Base-by-base conservation (phyloP, 2,329 filamentous ascomycete species). In the Xylariaceae sp. region DNA sequence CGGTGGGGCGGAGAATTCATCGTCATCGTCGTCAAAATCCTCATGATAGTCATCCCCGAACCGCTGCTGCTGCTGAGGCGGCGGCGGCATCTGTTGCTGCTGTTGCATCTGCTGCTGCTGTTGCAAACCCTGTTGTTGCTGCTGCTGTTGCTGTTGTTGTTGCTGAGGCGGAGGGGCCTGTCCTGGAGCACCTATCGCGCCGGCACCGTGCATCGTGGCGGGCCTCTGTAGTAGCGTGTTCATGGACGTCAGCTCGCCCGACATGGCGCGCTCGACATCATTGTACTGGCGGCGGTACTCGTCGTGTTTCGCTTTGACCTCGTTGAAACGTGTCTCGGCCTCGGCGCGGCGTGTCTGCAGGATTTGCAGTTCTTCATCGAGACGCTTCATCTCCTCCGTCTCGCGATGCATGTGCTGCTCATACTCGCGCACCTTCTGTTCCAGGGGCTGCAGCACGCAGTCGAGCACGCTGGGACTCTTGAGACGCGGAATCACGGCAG, bases 401-500 rank as follows among this genome's bases (percentile, higher is more conserved):
- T 75, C 75, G 34, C 74, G 72, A 30, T 68, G 65, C 77, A 79
- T 78, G 49, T 76, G 67, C 49, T 64, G 67, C 11, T 73, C 69
- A 68, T 79, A 79, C 71, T 79, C 76, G 52, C 70, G 68, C 48
- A 78, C 74, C 69, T 79, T 79, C 55, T 73, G 71, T 60, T 77
- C 75, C 0, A 79, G 75, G 4, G 77, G 77, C 61, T 76, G 74
- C 39, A 79, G 74, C 58, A 79, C 77, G 64, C 71, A 76, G 61
- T 75, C 72, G 55, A 72, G 66, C 53, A 79, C 73, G 66, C 73
- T 76, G 15, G 77, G 77, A 60, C 74, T 77, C 62, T 77, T 74
- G 58, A 79, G 70, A n/a, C 77, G 76, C 62, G 71, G 71, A 68
- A 79, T 76, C 45, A 62, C 60, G 2, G 61, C 63, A 2, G 61